Conservation (phyloP, 1,284 basidiomycete species). For the Leccinum griseonigrum region DNA sequence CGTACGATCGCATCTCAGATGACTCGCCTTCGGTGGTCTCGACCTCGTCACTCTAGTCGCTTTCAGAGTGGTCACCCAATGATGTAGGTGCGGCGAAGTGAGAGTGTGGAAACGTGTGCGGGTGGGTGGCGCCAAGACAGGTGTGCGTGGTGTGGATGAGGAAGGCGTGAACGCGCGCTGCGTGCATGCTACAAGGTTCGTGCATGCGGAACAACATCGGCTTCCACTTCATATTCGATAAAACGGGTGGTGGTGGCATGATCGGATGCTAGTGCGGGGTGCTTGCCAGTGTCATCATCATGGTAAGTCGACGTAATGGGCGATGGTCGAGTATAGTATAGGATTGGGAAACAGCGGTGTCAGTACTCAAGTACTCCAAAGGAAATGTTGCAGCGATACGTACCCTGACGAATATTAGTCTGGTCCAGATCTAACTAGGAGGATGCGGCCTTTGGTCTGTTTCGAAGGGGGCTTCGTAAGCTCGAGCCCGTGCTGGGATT, state of each 20-base stretch:
- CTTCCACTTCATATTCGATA: conserved; percentile 10
- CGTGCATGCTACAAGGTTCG: background rate
- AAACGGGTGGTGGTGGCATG: conserved; percentile 2
- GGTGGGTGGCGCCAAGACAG: background rate
- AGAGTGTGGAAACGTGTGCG: conserved; percentile 1
- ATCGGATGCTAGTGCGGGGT: background rate
- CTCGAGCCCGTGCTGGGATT: conserved; percentile 26
- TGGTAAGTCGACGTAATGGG: conserved; percentile 1
- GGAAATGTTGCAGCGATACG: conserved; percentile 26
- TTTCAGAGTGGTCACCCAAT: conserved; percentile 26
- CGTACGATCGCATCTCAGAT: conserved; percentile 18
- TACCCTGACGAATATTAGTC: conserved; percentile 85
- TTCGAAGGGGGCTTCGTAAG: conserved; percentile 31
- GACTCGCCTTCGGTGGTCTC: conserved; percentile 24
- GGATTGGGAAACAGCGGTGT: background rate
- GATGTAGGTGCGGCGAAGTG: conserved; percentile 26
- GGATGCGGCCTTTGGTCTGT: conserved; percentile 60
- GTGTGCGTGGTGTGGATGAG: background rate
- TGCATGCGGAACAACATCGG: background rate
- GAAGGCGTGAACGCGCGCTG: background rate
- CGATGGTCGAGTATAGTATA: background rate
- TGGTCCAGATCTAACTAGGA: conserved; percentile 92
- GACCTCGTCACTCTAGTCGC: conserved; percentile 17
- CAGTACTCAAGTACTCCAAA: background rate
- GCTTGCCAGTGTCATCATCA: conserved; percentile 11